Evolutionary conservation across 192 early-diverging fungal genomes (phyloP).

Genomic region (Linnemannia schmuckeri): DNA sequence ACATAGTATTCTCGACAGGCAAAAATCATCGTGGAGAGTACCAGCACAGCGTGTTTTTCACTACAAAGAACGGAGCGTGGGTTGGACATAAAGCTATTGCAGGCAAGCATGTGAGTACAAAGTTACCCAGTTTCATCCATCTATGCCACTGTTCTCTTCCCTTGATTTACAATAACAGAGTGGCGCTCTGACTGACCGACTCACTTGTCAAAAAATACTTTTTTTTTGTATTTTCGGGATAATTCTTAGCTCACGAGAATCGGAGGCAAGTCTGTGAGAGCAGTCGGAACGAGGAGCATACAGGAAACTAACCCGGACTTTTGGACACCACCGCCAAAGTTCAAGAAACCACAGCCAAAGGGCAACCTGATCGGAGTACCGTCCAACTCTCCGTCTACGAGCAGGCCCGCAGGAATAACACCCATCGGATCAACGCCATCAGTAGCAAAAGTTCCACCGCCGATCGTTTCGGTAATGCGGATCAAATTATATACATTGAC

Average conservation of each 20-base stretch:
- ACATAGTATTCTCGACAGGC: neutral
- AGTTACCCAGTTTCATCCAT: neutral
- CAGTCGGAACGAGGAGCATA: neutral
- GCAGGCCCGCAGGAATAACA: neutral
- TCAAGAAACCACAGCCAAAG: slow-evolving; percentile 9
- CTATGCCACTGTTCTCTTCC: too few species aligned
- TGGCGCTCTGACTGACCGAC: too few species aligned
- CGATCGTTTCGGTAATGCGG: neutral
- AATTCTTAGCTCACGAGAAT: neutral
- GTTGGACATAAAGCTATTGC: neutral
- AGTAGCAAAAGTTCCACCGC: neutral
- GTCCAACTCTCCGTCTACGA: slow-evolving; percentile 1
- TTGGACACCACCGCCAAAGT: neutral
- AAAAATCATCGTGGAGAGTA: neutral
- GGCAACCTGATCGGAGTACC: slow-evolving; percentile 48
- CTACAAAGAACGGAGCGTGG: neutral
- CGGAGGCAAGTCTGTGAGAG: neutral
- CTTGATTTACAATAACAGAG: too few species aligned
- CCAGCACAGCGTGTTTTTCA: neutral
- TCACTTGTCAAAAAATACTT: neutral
- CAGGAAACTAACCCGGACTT: slow-evolving; percentile 1
- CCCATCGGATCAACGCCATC: neutral
- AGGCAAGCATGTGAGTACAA: neutral
- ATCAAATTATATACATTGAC: neutral
- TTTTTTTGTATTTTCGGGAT: neutral